Percentiles rank a stretch among this genome's conserved stretches.
Conservation (phyloP, 768 basidiomycete species). For the Austroboletus eburneus region DNA sequence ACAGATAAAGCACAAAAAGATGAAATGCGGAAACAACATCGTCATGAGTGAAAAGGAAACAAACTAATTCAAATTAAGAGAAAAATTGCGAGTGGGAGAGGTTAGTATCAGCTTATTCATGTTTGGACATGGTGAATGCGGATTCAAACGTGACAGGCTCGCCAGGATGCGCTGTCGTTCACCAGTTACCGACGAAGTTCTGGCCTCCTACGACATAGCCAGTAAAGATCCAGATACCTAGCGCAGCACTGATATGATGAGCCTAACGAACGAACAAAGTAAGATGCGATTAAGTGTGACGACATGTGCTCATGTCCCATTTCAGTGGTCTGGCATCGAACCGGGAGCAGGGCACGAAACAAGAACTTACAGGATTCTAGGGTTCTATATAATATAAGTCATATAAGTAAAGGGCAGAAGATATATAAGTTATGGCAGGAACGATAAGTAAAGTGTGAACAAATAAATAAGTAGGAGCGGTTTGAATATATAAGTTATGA, state of each 20-base stretch:
- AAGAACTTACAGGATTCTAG: slow-evolving; percentile 27
- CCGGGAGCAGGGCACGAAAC: background rate
- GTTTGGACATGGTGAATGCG: slow-evolving; percentile 57
- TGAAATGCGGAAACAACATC: background rate
- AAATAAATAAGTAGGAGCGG: too few species aligned
- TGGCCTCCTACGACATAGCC: slow-evolving; percentile 65
- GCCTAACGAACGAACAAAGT: slow-evolving; percentile 6
- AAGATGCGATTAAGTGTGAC: too few species aligned
- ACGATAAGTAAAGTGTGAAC: too few species aligned
- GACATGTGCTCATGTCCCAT: too few species aligned
- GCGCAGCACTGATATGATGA: background rate
- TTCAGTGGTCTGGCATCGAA: background rate
- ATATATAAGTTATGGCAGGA: too few species aligned
- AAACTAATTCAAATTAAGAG: background rate
- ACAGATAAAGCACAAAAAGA: slow-evolving; percentile 9
- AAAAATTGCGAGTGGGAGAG: background rate
- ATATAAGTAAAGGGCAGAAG: too few species aligned
- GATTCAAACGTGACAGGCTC: slow-evolving; percentile 51
- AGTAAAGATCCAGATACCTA: slow-evolving; percentile 48
- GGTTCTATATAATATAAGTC: too few species aligned
- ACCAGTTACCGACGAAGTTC: slow-evolving; percentile 73
- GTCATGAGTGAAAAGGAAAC: slow-evolving; percentile 5
- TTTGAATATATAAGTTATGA: too few species aligned
- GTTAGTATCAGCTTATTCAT: slow-evolving; percentile 22
- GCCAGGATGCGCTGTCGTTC: slow-evolving; percentile 36